Evolutionary conservation across 257 asterid genomes (phyloP), one percentile per base, ranked within the genome.

Genomic region (Dorcoceras hygrometricum): DNA sequence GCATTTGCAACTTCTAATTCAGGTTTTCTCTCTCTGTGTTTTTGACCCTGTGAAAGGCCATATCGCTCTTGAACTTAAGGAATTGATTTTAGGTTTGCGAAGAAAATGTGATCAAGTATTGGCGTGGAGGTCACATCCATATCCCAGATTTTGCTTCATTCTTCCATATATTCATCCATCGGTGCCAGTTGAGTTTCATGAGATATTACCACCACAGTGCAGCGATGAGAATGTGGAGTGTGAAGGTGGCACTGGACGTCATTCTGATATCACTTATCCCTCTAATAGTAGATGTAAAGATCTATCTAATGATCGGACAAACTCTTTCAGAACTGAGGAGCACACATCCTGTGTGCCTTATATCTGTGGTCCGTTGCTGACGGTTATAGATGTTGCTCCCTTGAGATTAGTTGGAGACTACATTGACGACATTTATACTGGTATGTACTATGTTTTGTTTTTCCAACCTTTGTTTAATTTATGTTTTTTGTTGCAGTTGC

Each of bases 341-440:
- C 71, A 57, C 78, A 56, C 76, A 26, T 67, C 83, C 65, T 88
- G 96, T 97, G 73, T 75, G 71, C 95, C 99, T 74, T 79, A 69
- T 34, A 70, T 86, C 70, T 80, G 43, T 10, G 14, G 43, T 34
- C 43, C 43, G 6, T 0, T 34, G 75, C 61, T 81, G 66, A 83
- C 99, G 55, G 78, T 90, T 71, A 70, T 78, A 70, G 99, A 94
- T 82, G 99, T 90, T 68, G 96, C 96, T 66, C 97, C 99, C 6
- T 89, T 94, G 67, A 82, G 78, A 77, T 82, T 94, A 65, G 91
- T 77, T 74, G 87, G 81, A 67, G 83, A 76, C 82, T 94, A 79
- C 73, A 76, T 90, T 14, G 80, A 84, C 59, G 99, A 94, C 69
- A 90, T 90, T 79, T 81, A 86, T 81, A 69, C 84, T 69, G 96